phyloP scores from a whole-genome alignment of 345 rosid species.

The Leavenworthia alabamica region DNA sequence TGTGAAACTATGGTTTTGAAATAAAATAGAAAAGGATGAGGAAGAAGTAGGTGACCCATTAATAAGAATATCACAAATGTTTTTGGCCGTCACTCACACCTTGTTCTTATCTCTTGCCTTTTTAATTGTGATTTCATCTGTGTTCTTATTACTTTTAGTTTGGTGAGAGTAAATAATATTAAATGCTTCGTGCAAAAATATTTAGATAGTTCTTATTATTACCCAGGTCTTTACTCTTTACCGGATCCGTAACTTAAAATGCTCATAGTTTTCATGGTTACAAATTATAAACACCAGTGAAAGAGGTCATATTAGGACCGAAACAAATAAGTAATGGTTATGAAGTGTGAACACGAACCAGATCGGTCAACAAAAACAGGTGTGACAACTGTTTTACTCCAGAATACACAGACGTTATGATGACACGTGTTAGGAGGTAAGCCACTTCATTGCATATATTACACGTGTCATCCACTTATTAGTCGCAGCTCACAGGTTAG shows the following conservation, averaged over 20 bases:
- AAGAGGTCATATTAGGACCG: too few relatives aligned
- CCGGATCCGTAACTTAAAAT: background rate
- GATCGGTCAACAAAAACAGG: constrained; percentile 27
- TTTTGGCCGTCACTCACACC: constrained; percentile 17
- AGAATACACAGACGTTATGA: background rate
- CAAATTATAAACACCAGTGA: background rate
- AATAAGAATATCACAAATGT: constrained; percentile 28
- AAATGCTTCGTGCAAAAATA: too few relatives aligned
- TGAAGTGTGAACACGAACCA: constrained; percentile 3
- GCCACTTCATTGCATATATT: background rate
- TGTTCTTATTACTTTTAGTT: background rate
- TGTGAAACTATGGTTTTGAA: background rate
- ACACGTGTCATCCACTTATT: background rate
- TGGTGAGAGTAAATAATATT: background rate
- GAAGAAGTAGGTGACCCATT: constrained; percentile 29
- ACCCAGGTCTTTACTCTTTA: too few relatives aligned
- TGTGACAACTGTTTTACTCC: constrained; percentile 8
- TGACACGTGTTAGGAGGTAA: background rate
- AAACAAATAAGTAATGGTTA: too few relatives aligned
- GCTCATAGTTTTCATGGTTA: too few relatives aligned
- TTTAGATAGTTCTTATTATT: too few relatives aligned
- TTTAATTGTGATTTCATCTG: too few relatives aligned
- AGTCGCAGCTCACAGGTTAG: background rate
- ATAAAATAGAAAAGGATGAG: background rate
- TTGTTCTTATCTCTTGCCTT: constrained; percentile 21